These are phyloP conservation scores for Macrolepiota fuliginosa DNA, from an alignment of 768 basidiomycete species.

Conservation along the genomic window DNA sequence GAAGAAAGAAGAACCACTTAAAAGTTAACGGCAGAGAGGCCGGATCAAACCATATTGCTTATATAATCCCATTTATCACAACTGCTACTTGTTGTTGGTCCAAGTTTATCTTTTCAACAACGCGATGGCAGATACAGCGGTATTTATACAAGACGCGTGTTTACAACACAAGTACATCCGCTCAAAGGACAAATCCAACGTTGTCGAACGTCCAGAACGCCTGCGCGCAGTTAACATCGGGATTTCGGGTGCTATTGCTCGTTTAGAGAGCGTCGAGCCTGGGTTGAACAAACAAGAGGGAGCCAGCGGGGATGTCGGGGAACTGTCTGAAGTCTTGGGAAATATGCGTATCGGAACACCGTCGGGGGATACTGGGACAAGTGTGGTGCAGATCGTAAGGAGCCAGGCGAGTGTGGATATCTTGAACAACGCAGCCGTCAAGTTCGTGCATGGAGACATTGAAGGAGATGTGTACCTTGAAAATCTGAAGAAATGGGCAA, in stretches of 20 bases:
- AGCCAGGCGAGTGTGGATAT: slow-evolving; percentile 56
- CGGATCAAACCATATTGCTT: neutral
- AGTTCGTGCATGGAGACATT: slow-evolving; percentile 72
- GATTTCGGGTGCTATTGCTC: slow-evolving; percentile 74
- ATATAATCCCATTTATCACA: neutral
- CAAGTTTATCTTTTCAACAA: neutral
- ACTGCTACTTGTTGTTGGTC: neutral
- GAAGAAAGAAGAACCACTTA: neutral
- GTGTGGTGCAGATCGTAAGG: slow-evolving; percentile 44
- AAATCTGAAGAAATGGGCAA: slow-evolving; percentile 57
- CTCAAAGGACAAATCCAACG: slow-evolving; percentile 64
- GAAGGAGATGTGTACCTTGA: slow-evolving; percentile 66
- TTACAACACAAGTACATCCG: slow-evolving; percentile 77
- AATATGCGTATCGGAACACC: slow-evolving; percentile 22
- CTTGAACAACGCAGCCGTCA: slow-evolving; percentile 59
- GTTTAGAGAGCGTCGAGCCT: slow-evolving; percentile 44
- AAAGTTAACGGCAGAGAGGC: neutral
- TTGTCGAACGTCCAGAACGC: slow-evolving; percentile 91
- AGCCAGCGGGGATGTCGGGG: slow-evolving; percentile 5
- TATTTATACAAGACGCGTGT: slow-evolving; percentile 72
- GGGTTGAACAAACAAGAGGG: neutral
- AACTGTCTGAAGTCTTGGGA: slow-evolving; percentile 25
- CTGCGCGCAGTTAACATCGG: slow-evolving; percentile 83
- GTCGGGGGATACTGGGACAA: neutral
- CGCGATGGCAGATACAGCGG: slow-evolving; percentile 18